Conservation (phyloP, 2,329 filamentous ascomycete genomes). For the Magnaporthales sp. region DNA sequence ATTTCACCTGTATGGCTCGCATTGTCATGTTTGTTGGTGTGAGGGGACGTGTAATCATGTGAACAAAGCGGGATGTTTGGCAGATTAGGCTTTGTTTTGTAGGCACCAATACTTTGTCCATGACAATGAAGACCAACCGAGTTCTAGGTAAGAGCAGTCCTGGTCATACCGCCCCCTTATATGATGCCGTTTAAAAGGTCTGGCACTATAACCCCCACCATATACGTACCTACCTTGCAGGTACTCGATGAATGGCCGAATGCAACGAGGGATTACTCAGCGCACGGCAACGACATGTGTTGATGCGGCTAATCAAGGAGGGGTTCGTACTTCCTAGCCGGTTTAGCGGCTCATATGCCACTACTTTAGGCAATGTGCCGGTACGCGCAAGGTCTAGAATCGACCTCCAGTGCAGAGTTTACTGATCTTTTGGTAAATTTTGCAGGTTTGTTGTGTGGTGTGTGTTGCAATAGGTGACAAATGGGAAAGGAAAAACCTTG, state of each 20-base stretch:
- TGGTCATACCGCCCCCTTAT: background rate
- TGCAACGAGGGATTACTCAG: background rate
- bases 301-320: background rate
- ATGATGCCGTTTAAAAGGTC: background rate
- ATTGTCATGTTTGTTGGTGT: background rate
- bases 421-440: background rate
- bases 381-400: too few relatives aligned
- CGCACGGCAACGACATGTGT: background rate
- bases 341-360: background rate
- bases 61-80: background rate
- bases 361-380: too few relatives aligned
- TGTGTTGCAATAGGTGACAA: background rate
- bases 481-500: background rate
- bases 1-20: background rate
- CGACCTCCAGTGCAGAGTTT: too few relatives aligned
- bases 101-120: background rate
- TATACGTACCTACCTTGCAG: too few relatives aligned
- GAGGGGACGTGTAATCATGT: background rate
- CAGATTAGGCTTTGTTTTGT: background rate
- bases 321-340: background rate
- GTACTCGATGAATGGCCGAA: background rate
- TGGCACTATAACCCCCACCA: background rate
- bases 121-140: background rate
- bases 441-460: too few relatives aligned
- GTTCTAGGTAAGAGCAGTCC: background rate